Conservation (phyloP, 345 rosid genomes). For the Eucalyptus tenuipes region DNA sequence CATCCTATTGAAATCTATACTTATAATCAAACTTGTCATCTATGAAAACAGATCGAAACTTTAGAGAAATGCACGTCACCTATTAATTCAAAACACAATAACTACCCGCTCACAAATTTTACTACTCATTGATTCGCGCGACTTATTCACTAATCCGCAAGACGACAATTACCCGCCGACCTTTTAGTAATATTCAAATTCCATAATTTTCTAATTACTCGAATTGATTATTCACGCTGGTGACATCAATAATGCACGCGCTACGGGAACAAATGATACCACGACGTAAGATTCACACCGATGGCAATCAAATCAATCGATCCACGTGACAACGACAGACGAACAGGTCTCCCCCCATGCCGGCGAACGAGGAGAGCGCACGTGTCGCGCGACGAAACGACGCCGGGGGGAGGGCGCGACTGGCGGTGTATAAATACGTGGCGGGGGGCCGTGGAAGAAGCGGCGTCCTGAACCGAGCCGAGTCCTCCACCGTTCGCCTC, state of each 20-base stretch:
- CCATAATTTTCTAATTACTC: background rate
- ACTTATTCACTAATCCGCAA: too few species aligned
- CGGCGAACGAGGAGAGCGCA: background rate
- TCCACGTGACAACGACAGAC: background rate
- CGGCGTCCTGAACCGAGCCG: background rate
- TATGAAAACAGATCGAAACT: background rate
- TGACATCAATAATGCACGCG: background rate
- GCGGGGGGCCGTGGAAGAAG: background rate
- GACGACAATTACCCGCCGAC: background rate
- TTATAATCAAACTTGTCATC: background rate
- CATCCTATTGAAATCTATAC: rapidly evolving
- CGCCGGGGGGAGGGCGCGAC: background rate
- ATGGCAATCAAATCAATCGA: background rate
- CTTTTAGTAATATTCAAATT: background rate
- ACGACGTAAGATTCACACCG: background rate
- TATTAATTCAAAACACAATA: background rate
- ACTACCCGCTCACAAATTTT: background rate
- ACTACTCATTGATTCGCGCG: background rate
- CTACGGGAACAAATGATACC: background rate
- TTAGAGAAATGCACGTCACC: background rate
- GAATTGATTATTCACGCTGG: background rate
- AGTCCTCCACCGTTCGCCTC: background rate
- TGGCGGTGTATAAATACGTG: background rate
- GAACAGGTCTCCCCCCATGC: background rate
- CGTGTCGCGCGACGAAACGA: background rate